A percentile compares a stretch with the other conserved stretches of the same genome.
These are phyloP conservation scores for Geum urbanum DNA, from an alignment of 306 rosid genomes.

Conservation along the genomic window DNA sequence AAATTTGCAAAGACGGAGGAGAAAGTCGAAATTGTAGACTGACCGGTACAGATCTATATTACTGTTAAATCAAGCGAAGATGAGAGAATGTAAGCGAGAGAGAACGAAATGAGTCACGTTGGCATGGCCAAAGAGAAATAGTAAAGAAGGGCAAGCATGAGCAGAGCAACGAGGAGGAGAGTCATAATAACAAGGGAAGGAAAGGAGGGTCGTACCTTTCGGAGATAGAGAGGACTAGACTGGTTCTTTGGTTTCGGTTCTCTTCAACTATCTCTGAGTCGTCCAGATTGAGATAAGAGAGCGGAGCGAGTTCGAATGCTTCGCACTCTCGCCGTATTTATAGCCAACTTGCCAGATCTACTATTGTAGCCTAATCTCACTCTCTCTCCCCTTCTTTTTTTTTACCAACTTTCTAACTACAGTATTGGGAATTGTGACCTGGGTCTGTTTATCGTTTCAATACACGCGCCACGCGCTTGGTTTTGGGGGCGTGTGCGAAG, in stretches of 20 bases:
- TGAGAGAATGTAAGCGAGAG: background rate
- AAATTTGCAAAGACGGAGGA: background rate
- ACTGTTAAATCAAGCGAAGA: background rate
- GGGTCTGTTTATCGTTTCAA: background rate
- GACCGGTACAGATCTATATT: conserved; percentile 27
- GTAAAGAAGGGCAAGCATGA: background rate
- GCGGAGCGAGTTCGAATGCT: conserved; percentile 27
- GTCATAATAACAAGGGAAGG: background rate
- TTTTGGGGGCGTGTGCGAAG: background rate
- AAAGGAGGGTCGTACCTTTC: conserved; percentile 26
- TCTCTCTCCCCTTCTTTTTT: background rate
- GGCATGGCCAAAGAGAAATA: background rate
- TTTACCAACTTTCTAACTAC: background rate
- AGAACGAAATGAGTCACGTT: background rate
- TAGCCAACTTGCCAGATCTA: conserved; percentile 39
- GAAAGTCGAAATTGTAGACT: conserved; percentile 6
- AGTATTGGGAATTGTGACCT: background rate
- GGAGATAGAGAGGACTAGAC: conserved; percentile 27
- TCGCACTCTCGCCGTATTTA: conserved; percentile 35
- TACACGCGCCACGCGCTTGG: conserved; percentile 7
- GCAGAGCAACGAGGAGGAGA: background rate
- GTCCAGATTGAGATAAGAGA: conserved; percentile 20
- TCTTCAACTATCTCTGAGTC: background rate
- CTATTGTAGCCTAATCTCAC: too few relatives aligned
- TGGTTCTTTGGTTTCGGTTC: conserved; percentile 13